A percentile compares a stretch with the other conserved stretches of the same genome.
Evolutionary conservation across 805 yeast genomes (phyloP).

Genomic region (Saccharomycopsis schoenii): DNA sequence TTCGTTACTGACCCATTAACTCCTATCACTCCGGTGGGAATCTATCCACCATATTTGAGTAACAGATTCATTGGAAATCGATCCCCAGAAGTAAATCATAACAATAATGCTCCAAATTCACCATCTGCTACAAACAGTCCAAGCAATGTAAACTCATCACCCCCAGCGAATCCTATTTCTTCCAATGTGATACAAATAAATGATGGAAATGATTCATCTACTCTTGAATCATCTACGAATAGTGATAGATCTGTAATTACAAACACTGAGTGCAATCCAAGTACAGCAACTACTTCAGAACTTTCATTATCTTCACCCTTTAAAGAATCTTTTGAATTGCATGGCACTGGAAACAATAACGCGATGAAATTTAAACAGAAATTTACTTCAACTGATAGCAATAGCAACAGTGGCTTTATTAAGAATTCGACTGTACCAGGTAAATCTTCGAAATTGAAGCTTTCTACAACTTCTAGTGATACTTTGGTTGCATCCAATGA

Average conservation of each 20-base stretch:
- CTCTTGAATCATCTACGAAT: not conserved
- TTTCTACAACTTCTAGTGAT: not conserved
- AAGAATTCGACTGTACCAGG: not conserved
- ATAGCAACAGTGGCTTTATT: not conserved
- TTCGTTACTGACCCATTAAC: conserved; percentile 12
- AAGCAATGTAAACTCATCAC: not conserved
- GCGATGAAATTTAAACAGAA: not conserved
- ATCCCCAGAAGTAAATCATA: not conserved
- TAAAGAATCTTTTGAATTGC: conserved; percentile 2
- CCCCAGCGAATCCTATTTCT: not conserved
- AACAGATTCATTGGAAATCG: not conserved
- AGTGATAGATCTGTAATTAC: not conserved
- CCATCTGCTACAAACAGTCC: not conserved
- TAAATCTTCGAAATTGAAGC: not conserved
- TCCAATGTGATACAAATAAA: not conserved
- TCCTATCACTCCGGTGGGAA: conserved; percentile 14
- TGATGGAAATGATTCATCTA: not conserved
- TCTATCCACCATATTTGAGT: not conserved
- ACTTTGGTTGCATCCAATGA: not conserved
- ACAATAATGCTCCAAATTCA: not conserved
- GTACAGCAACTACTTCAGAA: not conserved
- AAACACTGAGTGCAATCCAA: not conserved
- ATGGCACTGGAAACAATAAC: not conserved
- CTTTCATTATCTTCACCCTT: conserved; percentile 5
- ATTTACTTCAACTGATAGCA: not conserved